phyloP scores from a whole-genome alignment of 441 rosid species.

The Daphne laureola region DNA sequence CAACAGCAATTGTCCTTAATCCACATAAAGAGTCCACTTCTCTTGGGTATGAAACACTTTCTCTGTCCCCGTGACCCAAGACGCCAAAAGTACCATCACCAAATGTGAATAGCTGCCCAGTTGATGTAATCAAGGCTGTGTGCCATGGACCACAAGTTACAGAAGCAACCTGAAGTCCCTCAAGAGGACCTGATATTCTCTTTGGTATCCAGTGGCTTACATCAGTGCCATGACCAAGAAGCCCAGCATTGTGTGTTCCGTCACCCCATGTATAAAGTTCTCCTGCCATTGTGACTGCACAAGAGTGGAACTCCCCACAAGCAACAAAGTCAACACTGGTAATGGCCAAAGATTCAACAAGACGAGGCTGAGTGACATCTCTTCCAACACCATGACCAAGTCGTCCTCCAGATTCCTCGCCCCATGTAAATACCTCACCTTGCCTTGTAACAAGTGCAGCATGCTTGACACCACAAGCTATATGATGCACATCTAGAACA shows the following conservation, averaged over 20 bases:
- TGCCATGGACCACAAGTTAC: constrained; percentile 98
- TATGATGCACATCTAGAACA: constrained; percentile 80
- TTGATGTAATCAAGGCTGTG: constrained; percentile 73
- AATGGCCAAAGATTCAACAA: constrained; percentile 68
- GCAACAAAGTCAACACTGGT: constrained; percentile 70
- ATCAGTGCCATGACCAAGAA: constrained; percentile 88
- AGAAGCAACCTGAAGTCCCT: constrained; percentile 82
- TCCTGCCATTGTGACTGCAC: constrained; percentile 86
- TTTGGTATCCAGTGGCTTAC: constrained; percentile 98
- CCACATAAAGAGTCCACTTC: constrained; percentile 89
- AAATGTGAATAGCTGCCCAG: constrained; percentile 93
- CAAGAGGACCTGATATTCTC: constrained; percentile 82
- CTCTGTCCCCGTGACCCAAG: constrained; percentile 84
- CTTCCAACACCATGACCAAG: constrained; percentile 91
- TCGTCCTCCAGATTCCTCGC: constrained; percentile 92
- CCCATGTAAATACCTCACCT: constrained; percentile 97
- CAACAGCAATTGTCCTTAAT: constrained; percentile 75
- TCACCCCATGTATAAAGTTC: constrained; percentile 96
- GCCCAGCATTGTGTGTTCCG: constrained; percentile 86
- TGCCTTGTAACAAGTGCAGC: constrained; percentile 88
- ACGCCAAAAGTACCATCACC: constrained; percentile 98
- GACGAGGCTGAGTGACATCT: constrained; percentile 69
- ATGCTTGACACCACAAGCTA: constrained; percentile 89
- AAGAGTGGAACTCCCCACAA: constrained; percentile 96
- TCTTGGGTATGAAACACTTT: constrained; percentile 60